phyloP scores from a whole-genome alignment of 2,329 filamentous ascomycete species.

The Clarireedia homoeocarpa region DNA sequence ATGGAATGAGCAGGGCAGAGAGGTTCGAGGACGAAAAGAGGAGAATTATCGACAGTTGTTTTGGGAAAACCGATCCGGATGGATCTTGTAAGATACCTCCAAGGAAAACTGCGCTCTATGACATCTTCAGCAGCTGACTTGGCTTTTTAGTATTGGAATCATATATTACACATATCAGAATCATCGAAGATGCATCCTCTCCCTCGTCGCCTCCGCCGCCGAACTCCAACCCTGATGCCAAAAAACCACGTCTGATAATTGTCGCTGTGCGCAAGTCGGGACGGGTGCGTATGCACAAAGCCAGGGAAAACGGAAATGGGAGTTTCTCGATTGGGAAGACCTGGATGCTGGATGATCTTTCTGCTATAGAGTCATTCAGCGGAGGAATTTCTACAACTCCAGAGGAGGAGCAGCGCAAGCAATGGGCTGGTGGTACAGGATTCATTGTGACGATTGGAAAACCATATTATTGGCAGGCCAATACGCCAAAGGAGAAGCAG shows the following conservation, averaged over 20 bases:
- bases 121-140: constrained; percentile 17
- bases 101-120: background rate
- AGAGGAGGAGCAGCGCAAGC: constrained; percentile 52
- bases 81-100: constrained; percentile 56
- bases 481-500: constrained; percentile 92
- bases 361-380: constrained; percentile 74
- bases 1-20: constrained; percentile 49
- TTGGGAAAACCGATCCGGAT: constrained; percentile 80
- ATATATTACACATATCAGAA: constrained; percentile 94
- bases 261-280: constrained; percentile 89
- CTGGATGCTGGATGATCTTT: constrained; percentile 90
- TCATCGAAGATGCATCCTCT: constrained; percentile 77
- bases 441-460: constrained; percentile 88
- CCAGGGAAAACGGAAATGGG: constrained; percentile 87
- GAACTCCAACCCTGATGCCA: constrained; percentile 61
- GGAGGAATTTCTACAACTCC: constrained; percentile 49
- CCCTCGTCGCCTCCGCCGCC: constrained; percentile 81
- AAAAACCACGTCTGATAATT: constrained; percentile 88
- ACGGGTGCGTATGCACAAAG: constrained; percentile 91
- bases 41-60: constrained; percentile 91
- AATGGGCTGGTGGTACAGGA: constrained; percentile 76
- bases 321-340: constrained; percentile 97
- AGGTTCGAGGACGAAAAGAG: constrained; percentile 94
- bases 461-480: constrained; percentile 94
- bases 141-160: constrained; percentile 64